Percentiles rank a stretch among this genome's conserved stretches.
Evolutionary conservation across 306 rosid genomes (phyloP).

Genomic region (Corylus heterophylla): DNA sequence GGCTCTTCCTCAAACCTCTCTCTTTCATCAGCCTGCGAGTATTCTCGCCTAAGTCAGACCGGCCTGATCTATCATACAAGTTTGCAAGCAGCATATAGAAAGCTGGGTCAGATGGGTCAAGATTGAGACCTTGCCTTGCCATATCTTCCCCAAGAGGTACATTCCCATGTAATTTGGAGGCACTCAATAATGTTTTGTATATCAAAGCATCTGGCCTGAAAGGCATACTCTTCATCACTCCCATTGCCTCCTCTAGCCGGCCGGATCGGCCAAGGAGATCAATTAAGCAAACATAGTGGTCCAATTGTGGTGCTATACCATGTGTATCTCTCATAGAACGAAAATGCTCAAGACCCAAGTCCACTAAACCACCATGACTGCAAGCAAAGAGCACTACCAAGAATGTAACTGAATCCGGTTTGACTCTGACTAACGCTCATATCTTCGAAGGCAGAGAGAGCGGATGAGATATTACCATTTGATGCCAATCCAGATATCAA

Average conservation of each 20-base stretch:
- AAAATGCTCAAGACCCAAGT: conserved; percentile 55
- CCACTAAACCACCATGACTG: conserved; percentile 62
- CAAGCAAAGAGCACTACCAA: conserved; percentile 53
- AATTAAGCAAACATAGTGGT: conserved; percentile 58
- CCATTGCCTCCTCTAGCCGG: conserved; percentile 63
- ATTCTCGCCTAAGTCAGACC: conserved; percentile 46
- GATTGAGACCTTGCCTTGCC: conserved; percentile 63
- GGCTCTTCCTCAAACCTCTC: conserved; percentile 54
- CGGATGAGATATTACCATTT: conserved; percentile 39
- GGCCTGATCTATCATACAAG: conserved; percentile 55
- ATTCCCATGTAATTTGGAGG: conserved; percentile 59
- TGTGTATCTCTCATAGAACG: conserved; percentile 53
- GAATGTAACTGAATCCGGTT: conserved; percentile 58
- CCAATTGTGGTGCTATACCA: conserved; percentile 42
- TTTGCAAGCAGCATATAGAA: conserved; percentile 58
- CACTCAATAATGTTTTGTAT: conserved; percentile 59
- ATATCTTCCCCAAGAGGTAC: conserved; percentile 59
- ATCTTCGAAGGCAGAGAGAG: conserved; percentile 65
- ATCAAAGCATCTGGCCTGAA: conserved; percentile 47
- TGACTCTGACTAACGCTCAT: conserved; percentile 61
- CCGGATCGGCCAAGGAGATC: conserved; percentile 68
- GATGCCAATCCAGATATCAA: conserved; percentile 60
- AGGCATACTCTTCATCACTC: conserved; percentile 56
- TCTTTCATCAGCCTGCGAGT: conserved; percentile 58
- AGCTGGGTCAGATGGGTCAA: conserved; percentile 59